Conservation (phyloP, 768 basidiomycete genomes). For the Asterophora lycoperdoides region DNA sequence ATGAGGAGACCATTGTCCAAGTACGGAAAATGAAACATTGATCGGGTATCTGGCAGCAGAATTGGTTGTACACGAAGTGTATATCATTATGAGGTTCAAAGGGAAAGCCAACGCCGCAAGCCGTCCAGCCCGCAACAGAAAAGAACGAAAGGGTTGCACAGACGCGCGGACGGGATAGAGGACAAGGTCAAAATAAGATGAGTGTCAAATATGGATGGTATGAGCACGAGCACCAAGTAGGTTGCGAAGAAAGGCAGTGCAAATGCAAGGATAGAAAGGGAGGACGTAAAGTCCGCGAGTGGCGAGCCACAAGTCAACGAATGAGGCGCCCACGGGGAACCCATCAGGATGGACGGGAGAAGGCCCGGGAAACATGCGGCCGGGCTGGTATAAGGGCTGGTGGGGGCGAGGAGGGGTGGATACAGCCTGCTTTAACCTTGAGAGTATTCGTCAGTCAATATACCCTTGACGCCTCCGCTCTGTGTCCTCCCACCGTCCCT, state of each 20-base stretch:
- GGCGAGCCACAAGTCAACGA: too few relatives aligned
- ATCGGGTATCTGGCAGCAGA: conserved; percentile 6
- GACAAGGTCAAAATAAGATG: neutral
- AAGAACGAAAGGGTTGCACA: neutral
- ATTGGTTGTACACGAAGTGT: conserved; percentile 2
- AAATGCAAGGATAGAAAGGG: too few relatives aligned
- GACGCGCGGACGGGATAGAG: too few relatives aligned
- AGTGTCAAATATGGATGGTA: neutral
- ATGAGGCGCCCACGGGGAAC: too few relatives aligned
- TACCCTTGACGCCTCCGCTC: conserved; percentile 80
- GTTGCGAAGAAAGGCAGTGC: too few relatives aligned
- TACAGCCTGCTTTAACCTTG: neutral
- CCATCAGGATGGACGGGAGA: too few relatives aligned
- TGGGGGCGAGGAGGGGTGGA: neutral
- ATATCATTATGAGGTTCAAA: neutral
- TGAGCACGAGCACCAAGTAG: neutral
- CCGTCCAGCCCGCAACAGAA: neutral
- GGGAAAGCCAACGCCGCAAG: neutral
- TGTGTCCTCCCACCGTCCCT: conserved; percentile 80
- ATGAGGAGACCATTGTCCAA: too few relatives aligned
- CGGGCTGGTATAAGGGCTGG: too few relatives aligned
- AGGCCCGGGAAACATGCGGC: too few relatives aligned
- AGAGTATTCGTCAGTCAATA: conserved; percentile 40
- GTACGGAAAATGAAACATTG: neutral
- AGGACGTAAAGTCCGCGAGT: too few relatives aligned